phyloP scores from a whole-genome alignment of 2,329 filamentous ascomycete species.

The Fusarium nurragi region DNA sequence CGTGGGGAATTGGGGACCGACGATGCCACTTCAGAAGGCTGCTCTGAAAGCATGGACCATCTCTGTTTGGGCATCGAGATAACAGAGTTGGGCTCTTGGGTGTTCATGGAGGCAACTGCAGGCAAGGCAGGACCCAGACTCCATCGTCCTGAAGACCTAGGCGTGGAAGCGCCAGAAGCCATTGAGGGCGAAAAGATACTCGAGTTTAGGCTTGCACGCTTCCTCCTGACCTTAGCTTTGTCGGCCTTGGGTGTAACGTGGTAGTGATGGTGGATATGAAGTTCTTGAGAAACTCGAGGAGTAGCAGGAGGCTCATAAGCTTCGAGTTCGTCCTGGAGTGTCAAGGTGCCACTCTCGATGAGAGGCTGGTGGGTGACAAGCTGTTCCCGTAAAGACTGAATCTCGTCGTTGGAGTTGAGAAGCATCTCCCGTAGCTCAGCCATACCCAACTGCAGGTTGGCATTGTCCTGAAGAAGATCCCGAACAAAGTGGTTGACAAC shows the following conservation, averaged over 20 bases:
- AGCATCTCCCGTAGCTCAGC: conserved; percentile 92
- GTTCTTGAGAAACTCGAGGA: conserved; percentile 67
- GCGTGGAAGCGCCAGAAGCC: conserved; percentile 53
- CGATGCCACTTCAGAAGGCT: conserved; percentile 72
- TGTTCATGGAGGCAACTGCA: conserved; percentile 54
- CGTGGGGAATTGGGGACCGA: conserved; percentile 85
- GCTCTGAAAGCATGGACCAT: conserved; percentile 67
- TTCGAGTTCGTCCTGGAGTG: conserved; percentile 77
- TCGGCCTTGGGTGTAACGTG: conserved; percentile 74
- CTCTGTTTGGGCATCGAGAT: conserved; percentile 58
- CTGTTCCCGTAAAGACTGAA: conserved; percentile 85
- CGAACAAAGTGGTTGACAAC: conserved; percentile 97
- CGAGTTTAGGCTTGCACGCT: conserved; percentile 70
- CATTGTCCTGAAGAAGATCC: conserved; percentile 94
- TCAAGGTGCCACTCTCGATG: conserved; percentile 56
- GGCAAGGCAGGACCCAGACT: conserved; percentile 54
- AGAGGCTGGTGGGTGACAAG: conserved; percentile 81
- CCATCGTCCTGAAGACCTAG: conserved; percentile 51
- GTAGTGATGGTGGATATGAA: conserved; percentile 96
- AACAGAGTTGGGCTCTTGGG: conserved; percentile 62
- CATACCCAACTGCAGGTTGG: conserved; percentile 90
- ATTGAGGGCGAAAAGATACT: conserved; percentile 68
- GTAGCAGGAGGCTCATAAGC: conserved; percentile 51
- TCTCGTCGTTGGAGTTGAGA: conserved; percentile 91
- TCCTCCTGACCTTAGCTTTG: conserved; percentile 73